Evolutionary conservation across 495 filamentous ascomycete species (phyloP), one percentile per base, ranked within the genome.

Genomic region (Hypoxylon crocopeplum): DNA sequence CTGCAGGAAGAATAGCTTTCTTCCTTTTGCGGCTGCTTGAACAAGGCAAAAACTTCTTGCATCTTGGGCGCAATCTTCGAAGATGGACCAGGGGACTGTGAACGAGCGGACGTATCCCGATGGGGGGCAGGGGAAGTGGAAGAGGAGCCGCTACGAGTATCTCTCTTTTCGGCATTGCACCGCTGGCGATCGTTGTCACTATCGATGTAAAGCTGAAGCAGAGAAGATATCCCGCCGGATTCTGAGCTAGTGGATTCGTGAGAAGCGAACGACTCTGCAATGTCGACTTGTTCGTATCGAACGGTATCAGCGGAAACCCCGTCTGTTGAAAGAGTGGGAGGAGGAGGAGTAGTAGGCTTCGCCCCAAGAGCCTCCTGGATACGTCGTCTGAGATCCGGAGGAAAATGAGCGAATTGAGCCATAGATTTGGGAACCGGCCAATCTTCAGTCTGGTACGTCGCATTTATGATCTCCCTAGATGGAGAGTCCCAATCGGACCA

Each of bases 401-500:
- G 48, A 30, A 46, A 38, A 25, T 6, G 16, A 29, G 44, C 45
- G 19, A 59, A 24, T 13, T 48, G 54, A 13, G n/a, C n/a, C n/a
- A n/a, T n/a, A n/a, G n/a, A n/a, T n/a, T 55, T 25, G 5, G 15
- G 29, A 16, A 34, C 13, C 11, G 49, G 54, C 44, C 44, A 50
- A 16, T 55, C 33, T 1, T 33, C 40, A 12, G 44, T 55, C 38
- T 64, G 36, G 33, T 59, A 59, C 11, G 61, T 39, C 22, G 47
- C 49, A 50, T 64, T 55, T 25, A 54, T 53, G 19, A 64, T 49
- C 12, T 54, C 55, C 33, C 21, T 44, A 34, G 61, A 64, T 13
- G 61, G 61, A 22, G 61, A 64, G 39, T 54, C 48, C 61, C 61
- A 64, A 19, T 55, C 49, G 32, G 61, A 64, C 61, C 55, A 64